A percentile compares a stretch with the other conserved stretches of the same genome.
Conservation (phyloP, 176 grass and related monocot species). For the Otatea glauca region DNA sequence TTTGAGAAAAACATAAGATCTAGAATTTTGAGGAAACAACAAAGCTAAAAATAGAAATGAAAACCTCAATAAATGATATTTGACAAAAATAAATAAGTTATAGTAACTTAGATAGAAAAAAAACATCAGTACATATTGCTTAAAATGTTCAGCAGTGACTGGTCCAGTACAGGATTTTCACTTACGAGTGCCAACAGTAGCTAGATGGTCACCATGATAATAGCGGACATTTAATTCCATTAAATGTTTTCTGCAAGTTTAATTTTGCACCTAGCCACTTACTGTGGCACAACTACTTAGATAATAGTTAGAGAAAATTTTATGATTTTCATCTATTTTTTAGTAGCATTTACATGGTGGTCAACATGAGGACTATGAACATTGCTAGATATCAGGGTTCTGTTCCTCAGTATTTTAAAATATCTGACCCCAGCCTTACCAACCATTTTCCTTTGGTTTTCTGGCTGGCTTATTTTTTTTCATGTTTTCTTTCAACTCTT, state of each 20-base stretch:
- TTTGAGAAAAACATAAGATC: neutral
- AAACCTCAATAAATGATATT: neutral
- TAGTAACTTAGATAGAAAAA: neutral
- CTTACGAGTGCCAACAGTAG: neutral
- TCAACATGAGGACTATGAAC: neutral
- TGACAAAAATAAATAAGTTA: neutral
- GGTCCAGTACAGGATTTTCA: neutral
- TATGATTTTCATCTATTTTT: constrained; percentile 8
- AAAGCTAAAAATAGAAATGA: neutral
- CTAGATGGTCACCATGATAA: neutral
- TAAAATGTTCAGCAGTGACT: neutral
- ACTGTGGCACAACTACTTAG: neutral
- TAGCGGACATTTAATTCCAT: neutral
- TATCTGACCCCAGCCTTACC: neutral
- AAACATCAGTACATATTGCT: neutral
- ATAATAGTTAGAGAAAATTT: neutral
- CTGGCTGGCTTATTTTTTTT: neutral
- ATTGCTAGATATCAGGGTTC: neutral
- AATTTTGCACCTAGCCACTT: neutral
- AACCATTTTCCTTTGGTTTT: neutral
- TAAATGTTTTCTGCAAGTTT: neutral
- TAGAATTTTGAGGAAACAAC: neutral
- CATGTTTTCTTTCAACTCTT: neutral
- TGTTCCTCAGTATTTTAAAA: neutral
- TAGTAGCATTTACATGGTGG: neutral